These are phyloP conservation scores for Russula virescens DNA, from an alignment of 768 basidiomycete species.

Conservation along the genomic window DNA sequence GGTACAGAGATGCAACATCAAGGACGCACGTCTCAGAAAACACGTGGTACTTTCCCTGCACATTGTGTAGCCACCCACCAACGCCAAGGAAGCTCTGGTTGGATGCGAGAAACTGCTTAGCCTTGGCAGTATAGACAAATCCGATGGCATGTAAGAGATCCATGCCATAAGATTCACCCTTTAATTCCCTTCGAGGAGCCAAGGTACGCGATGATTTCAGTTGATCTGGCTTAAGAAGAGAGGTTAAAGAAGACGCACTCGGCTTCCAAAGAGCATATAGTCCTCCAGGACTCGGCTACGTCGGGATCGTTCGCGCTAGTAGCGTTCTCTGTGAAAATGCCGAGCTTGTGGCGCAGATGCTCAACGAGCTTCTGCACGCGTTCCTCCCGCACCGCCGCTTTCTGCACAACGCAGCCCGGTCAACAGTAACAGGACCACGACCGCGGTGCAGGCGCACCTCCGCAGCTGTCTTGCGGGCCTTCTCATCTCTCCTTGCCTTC, in stretches of 20 bases:
- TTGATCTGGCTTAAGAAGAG: background rate
- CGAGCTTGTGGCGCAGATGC: constrained; percentile 73
- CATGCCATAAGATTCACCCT: constrained; percentile 80
- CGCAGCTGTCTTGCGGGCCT: constrained; percentile 53
- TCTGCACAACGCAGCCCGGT: constrained; percentile 39
- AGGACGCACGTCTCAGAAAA: constrained; percentile 84
- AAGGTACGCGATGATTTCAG: background rate
- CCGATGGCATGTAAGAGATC: constrained; percentile 84
- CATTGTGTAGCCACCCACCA: constrained; percentile 90
- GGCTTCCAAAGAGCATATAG: constrained; percentile 75
- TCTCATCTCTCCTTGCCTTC: constrained; percentile 54
- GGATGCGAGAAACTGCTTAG: constrained; percentile 77
- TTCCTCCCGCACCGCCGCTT: constrained; percentile 72
- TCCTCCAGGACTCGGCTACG: constrained; percentile 65
- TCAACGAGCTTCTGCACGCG: constrained; percentile 72
- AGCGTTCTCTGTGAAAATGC: constrained; percentile 84
- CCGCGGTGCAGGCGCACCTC: constrained; percentile 46
- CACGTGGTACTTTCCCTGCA: constrained; percentile 88
- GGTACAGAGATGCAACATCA: background rate
- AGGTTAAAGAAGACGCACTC: constrained; percentile 48
- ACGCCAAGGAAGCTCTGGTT: constrained; percentile 67
- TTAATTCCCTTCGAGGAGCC: constrained; percentile 61
- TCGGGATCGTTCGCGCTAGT: constrained; percentile 61
- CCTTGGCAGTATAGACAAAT: constrained; percentile 77
- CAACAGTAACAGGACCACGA: constrained; percentile 7